Evolutionary conservation across 2,329 filamentous ascomycete species (phyloP).

Genomic region (Xylaria sp.): DNA sequence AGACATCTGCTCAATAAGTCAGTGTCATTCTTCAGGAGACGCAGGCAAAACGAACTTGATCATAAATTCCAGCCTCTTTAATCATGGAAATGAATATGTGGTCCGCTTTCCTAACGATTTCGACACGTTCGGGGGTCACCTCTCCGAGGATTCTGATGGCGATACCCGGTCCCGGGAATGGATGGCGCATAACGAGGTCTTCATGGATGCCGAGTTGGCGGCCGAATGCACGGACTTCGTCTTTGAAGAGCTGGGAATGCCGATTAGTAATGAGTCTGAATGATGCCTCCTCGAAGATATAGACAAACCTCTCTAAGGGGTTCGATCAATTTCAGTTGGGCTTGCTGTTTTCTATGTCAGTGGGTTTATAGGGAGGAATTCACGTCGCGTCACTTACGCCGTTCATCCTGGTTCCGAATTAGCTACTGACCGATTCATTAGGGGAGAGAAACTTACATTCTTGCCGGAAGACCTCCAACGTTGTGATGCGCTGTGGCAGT

Average conservation of each 20-base stretch:
- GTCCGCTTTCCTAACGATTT: slow-evolving; percentile 78
- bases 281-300: slow-evolving; percentile 64
- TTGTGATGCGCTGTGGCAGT: slow-evolving; percentile 55
- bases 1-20: slow-evolving; percentile 50
- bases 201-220: slow-evolving; percentile 75
- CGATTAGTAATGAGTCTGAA: background rate
- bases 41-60: slow-evolving; percentile 56
- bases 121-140: slow-evolving; percentile 80
- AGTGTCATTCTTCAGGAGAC: slow-evolving; percentile 20
- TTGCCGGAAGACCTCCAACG: slow-evolving; percentile 55
- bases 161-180: slow-evolving; percentile 76
- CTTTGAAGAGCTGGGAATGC: slow-evolving; percentile 66
- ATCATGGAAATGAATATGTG: slow-evolving; percentile 81
- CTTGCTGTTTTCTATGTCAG: slow-evolving; percentile 34
- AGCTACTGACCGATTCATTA: slow-evolving; percentile 3
- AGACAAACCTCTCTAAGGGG: slow-evolving; percentile 69
- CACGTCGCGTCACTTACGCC: slow-evolving; percentile 42
- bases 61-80: slow-evolving; percentile 75
- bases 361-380: slow-evolving; percentile 26
- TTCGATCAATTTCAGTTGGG: slow-evolving; percentile 74
- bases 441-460: slow-evolving; percentile 40
- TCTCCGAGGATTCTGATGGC: slow-evolving; percentile 86
- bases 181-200: slow-evolving; percentile 81
- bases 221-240: slow-evolving; percentile 78
- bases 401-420: slow-evolving; percentile 43